A percentile compares a stretch with the other conserved stretches of the same genome.
These are phyloP conservation scores for Saturnispora halmiae DNA, from an alignment of 805 yeast genomes.

Conservation along the genomic window DNA sequence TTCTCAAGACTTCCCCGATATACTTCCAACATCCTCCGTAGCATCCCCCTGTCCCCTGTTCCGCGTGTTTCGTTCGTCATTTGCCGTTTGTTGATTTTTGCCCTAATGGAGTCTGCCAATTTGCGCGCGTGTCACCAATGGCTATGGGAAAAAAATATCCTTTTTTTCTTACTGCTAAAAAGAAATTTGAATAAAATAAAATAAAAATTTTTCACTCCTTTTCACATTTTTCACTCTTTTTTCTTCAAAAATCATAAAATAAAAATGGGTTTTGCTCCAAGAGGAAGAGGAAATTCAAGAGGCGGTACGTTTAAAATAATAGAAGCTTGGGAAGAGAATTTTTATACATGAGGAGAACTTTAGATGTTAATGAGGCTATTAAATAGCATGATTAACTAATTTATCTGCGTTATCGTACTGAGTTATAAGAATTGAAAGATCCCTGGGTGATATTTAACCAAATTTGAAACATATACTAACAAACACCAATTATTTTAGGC, in stretches of 20 bases:
- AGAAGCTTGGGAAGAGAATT: no score
- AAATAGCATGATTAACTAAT: not conserved
- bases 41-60: not conserved
- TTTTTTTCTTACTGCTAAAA: not conserved
- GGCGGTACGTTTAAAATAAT: slow-evolving; percentile 27
- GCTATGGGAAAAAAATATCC: not conserved
- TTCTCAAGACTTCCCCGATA: slow-evolving; percentile 33
- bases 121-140: no score
- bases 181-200: no score
- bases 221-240: slow-evolving; percentile 6
- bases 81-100: no score
- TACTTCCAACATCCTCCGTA: slow-evolving; percentile 1
- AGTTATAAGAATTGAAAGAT: not conserved
- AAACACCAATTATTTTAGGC: slow-evolving; percentile 13
- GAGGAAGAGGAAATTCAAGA: slow-evolving; percentile 48
- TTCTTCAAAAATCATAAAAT: slow-evolving; percentile 3
- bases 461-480: slow-evolving; percentile 5
- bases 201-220: not conserved
- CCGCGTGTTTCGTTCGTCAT: no score
- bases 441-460: not conserved
- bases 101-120: no score
- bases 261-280: slow-evolving; percentile 49
- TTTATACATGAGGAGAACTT: not conserved
- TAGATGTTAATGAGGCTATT: not conserved
- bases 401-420: slow-evolving; percentile 12